Evolutionary conservation across 208 protist genomes (phyloP).

Genomic region (Acanthamoeba polyphaga): DNA sequence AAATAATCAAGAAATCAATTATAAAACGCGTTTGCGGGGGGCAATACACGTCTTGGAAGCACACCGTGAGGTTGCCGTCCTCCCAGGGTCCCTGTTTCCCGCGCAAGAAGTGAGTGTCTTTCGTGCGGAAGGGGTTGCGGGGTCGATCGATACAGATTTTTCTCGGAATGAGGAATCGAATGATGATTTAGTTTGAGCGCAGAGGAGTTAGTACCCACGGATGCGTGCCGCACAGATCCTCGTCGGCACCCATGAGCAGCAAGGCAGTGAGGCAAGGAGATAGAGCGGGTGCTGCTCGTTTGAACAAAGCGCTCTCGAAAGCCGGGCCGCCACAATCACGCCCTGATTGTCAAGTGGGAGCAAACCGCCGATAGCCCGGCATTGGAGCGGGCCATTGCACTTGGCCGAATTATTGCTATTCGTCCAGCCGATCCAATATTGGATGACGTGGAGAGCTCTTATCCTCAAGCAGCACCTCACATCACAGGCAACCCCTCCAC

Average conservation of each 20-base stretch:
- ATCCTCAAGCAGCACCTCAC: no score
- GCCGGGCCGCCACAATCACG: no score
- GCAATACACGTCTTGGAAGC: slow-evolving; percentile 64
- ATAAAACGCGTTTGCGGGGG: not conserved
- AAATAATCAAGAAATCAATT: not conserved
- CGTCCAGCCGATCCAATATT: no score
- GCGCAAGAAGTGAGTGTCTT: not conserved
- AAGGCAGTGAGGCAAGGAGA: not conserved
- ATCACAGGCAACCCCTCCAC: no score
- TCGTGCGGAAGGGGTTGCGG: not conserved
- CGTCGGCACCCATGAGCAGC: not conserved
- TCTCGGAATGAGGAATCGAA: no score
- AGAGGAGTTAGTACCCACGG: not conserved
- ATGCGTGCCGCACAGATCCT: slow-evolving; percentile 4
- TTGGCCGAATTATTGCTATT: no score
- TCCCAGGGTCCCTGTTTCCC: slow-evolving; percentile 44
- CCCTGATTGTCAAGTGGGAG: no score
- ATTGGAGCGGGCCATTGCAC: no score
- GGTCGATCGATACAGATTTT: no score
- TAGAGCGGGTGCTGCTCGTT: not conserved
- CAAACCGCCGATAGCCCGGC: no score
- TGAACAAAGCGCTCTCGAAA: no score
- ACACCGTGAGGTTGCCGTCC: slow-evolving; percentile 28
- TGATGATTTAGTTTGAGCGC: not conserved
- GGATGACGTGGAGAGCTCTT: no score